A percentile compares a stretch with the other conserved stretches of the same genome.
These are phyloP conservation scores for Sherardia arvensis DNA, from an alignment of 257 asterid genomes.

Conservation along the genomic window DNA sequence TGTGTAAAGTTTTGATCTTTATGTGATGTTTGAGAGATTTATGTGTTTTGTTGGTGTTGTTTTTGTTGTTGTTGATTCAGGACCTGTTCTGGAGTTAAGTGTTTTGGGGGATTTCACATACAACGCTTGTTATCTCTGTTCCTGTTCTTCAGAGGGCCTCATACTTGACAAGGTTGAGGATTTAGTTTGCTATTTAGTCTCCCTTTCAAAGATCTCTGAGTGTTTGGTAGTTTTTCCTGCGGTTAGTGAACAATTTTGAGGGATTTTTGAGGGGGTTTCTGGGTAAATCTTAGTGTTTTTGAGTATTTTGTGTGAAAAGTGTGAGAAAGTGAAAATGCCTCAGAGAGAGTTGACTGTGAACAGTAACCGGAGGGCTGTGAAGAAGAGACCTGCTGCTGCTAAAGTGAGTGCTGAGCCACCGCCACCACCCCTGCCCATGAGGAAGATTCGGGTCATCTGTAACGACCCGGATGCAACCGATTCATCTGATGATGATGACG, in stretches of 20 bases:
- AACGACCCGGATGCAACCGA: slow-evolving; percentile 89
- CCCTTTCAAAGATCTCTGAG: not conserved
- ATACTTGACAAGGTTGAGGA: slow-evolving; percentile 13
- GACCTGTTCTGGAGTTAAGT: slow-evolving; percentile 91
- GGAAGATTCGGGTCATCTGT: slow-evolving; percentile 48
- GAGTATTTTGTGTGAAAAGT: not conserved
- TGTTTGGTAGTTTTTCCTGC: slow-evolving; percentile 13
- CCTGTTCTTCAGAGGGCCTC: slow-evolving; percentile 68
- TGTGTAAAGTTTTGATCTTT: not conserved
- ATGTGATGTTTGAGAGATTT: not conserved
- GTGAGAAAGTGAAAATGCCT: slow-evolving; percentile 26
- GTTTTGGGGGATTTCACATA: slow-evolving; percentile 94
- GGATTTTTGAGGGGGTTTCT: slow-evolving; percentile 22
- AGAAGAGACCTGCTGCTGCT: slow-evolving; percentile 24
- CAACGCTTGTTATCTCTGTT: slow-evolving; percentile 49
- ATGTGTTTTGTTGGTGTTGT: slow-evolving; percentile 4
- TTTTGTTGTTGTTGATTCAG: slow-evolving; percentile 37
- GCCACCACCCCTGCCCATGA: slow-evolving; percentile 18
- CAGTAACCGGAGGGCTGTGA: slow-evolving; percentile 4
- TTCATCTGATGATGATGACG: slow-evolving; percentile 61
- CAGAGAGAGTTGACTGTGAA: slow-evolving; percentile 22
- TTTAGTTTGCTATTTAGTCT: not conserved
- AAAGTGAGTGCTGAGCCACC: slow-evolving; percentile 16
- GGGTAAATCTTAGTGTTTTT: slow-evolving; percentile 31
- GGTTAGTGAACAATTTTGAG: not conserved